These are phyloP conservation scores for Scortechinia acanthostroma DNA, from an alignment of 2,329 filamentous ascomycete genomes.

Conservation along the genomic window DNA sequence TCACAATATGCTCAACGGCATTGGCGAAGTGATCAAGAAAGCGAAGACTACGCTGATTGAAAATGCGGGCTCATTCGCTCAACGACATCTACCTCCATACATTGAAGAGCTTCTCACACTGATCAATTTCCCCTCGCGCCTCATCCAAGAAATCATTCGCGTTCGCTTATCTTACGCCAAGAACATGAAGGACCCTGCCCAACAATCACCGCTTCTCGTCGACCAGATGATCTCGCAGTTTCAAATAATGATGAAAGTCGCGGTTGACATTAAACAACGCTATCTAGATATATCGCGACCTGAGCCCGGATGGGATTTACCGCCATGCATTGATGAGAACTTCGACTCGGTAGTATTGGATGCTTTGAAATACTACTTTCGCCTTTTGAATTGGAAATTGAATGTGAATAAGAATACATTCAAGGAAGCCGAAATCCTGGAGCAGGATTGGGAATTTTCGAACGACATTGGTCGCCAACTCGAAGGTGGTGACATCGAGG, in stretches of 20 bases:
- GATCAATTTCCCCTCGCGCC: slow-evolving; percentile 91
- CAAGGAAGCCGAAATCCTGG: slow-evolving; percentile 94
- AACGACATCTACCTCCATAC: slow-evolving; percentile 86
- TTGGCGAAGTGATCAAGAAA: slow-evolving; percentile 83
- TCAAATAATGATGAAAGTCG: slow-evolving; percentile 83
- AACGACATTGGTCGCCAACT: slow-evolving; percentile 87
- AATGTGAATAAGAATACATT: slow-evolving; percentile 98
- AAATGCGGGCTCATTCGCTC: slow-evolving; percentile 77
- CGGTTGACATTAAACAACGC: slow-evolving; percentile 84
- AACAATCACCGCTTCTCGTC: slow-evolving; percentile 87
- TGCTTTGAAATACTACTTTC: slow-evolving; percentile 95
- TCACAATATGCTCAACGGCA: slow-evolving; percentile 75
- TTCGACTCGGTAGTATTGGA: slow-evolving; percentile 89
- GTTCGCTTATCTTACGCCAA: slow-evolving; percentile 85
- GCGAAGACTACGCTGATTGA: slow-evolving; percentile 85
- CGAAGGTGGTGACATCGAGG: slow-evolving; percentile 90
- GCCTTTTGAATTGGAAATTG: slow-evolving; percentile 95
- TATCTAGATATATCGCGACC: slow-evolving; percentile 78
- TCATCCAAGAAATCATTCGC: slow-evolving; percentile 94
- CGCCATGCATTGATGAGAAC: slow-evolving; percentile 91
- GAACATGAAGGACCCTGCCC: slow-evolving; percentile 89
- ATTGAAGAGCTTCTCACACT: slow-evolving; percentile 92
- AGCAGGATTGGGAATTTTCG: slow-evolving; percentile 96
- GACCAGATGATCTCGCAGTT: slow-evolving; percentile 98
- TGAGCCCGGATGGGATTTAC: slow-evolving; percentile 88